Base-by-base conservation (phyloP, 73 alveolate species). In the Uronychia setigera region DNA sequence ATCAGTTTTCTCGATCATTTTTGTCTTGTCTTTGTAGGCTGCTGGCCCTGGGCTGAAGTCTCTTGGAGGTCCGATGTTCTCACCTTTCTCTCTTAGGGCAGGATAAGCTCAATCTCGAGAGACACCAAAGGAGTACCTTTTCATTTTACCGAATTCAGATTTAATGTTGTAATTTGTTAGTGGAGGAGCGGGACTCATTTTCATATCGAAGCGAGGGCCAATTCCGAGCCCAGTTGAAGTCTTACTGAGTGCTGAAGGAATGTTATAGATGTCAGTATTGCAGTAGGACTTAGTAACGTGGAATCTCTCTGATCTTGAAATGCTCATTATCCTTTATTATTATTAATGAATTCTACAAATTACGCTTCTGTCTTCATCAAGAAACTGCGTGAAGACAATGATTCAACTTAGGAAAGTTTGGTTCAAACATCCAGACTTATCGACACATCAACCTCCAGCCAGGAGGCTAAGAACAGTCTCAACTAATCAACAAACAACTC, bases 11-110 rank as follows among this genome's bases (percentile, higher is more conserved):
- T 46, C 67, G 67, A 46, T 46, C 67, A 46, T 46, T 19, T 46
- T 46, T 11, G 67, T 46, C 67, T 46, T 46, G 67, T 46, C 67
- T 46, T 46, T 46, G 67, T 46, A 46, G 5, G 67, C 67, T 11
- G 67, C 67, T 46, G 67, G 67, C 67, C 67, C 67, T 11, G 67
- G 67, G 67, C 67, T 46, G 67, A 46, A 11, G n/a, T 46, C 67
- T 46, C 19, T 46, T 19, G 67, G 19, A 46, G 67, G 67, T 19
- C n/a, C 67, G 5, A 46, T 46, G 5, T 5, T 46, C 19, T 46
- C 67, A 11, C 67, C 67, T 46, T 19, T 46, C 19, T 46, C 67
- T 46, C 19, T 5, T 46, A 46, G 67, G 19, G 67, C 67, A 46
- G 67, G 67, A 5, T 5, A 5, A 11, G 19, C 67, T 46, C 67